Evolutionary conservation across 805 yeast genomes (phyloP).

Genomic region (Kazachstania taianensis): DNA sequence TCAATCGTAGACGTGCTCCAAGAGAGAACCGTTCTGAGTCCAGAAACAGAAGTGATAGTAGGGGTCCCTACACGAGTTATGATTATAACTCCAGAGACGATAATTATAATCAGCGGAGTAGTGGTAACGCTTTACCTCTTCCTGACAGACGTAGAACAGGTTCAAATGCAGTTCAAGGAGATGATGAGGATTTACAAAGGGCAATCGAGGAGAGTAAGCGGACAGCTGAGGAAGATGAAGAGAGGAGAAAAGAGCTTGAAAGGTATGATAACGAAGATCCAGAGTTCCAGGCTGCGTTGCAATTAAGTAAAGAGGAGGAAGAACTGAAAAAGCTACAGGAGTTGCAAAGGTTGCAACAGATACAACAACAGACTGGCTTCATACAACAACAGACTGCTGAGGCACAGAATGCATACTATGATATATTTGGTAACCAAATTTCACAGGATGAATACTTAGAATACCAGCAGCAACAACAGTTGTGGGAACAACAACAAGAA

Average conservation of each 20-base stretch:
- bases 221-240: conserved; percentile 79
- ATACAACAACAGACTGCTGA: conserved; percentile 7
- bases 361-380: conserved; percentile 13
- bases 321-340: conserved; percentile 25
- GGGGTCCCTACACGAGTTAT: not conserved
- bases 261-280: conserved; percentile 18
- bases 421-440: conserved; percentile 23
- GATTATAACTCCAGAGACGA: not conserved
- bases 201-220: conserved; percentile 72
- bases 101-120: not conserved
- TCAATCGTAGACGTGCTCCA: conserved; percentile 29
- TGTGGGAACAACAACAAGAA: conserved; percentile 20
- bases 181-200: conserved; percentile 66
- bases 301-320: conserved; percentile 26
- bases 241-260: conserved; percentile 34
- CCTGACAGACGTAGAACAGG: conserved; percentile 1
- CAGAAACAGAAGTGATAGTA: conserved; percentile 6
- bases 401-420: conserved; percentile 14
- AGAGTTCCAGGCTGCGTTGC: conserved; percentile 24
- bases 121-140: not conserved
- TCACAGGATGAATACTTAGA: conserved; percentile 22
- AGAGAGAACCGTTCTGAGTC: conserved; percentile 21
- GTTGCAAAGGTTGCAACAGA: conserved; percentile 19
- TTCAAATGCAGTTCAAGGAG: too few relatives aligned
- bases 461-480: conserved; percentile 24